Evolutionary conservation across 2,329 filamentous ascomycete genomes (phyloP).

Genomic region (Akanthomyces muscarius): DNA sequence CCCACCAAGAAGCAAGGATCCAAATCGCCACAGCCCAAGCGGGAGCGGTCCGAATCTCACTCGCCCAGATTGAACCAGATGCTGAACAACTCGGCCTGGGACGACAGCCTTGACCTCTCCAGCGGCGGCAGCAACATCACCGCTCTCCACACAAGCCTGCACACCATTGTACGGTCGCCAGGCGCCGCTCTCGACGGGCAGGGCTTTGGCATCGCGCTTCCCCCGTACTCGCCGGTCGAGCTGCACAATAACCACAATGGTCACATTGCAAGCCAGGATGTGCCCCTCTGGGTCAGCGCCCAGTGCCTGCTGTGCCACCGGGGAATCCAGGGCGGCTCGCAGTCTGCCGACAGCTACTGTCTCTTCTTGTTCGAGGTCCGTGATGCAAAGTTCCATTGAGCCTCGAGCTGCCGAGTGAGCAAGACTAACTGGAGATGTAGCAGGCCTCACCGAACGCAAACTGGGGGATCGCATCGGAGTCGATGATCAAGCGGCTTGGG

Average conservation of each 20-base stretch:
- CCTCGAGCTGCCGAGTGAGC: neutral
- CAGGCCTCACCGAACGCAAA: constrained; percentile 41
- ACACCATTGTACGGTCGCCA: constrained; percentile 30
- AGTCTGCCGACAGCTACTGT: constrained; percentile 40
- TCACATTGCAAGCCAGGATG: constrained; percentile 29
- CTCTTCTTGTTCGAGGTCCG: constrained; percentile 53
- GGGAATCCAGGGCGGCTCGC: constrained; percentile 27
- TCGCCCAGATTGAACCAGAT: constrained; percentile 21
- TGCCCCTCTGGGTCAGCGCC: constrained; percentile 36
- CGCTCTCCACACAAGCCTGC: constrained; percentile 42
- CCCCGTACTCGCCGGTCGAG: constrained; percentile 37
- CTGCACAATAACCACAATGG: constrained; percentile 28
- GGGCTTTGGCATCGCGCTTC: constrained; percentile 36
- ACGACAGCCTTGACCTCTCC: constrained; percentile 42
- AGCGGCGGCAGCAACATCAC: constrained; percentile 37
- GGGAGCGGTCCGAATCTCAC: constrained; percentile 22
- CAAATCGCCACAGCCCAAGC: constrained; percentile 23
- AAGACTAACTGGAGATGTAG: constrained; percentile 27
- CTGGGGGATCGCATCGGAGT: constrained; percentile 36
- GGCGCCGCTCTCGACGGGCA: constrained; percentile 22
- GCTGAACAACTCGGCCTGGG: constrained; percentile 49
- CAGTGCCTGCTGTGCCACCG: constrained; percentile 43
- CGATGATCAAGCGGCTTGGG: constrained; percentile 39
- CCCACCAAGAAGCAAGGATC: constrained; percentile 30
- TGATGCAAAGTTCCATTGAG: neutral